These are phyloP conservation scores for Rhizopogon vesiculosus DNA, from an alignment of 768 basidiomycete species.

Conservation along the genomic window DNA sequence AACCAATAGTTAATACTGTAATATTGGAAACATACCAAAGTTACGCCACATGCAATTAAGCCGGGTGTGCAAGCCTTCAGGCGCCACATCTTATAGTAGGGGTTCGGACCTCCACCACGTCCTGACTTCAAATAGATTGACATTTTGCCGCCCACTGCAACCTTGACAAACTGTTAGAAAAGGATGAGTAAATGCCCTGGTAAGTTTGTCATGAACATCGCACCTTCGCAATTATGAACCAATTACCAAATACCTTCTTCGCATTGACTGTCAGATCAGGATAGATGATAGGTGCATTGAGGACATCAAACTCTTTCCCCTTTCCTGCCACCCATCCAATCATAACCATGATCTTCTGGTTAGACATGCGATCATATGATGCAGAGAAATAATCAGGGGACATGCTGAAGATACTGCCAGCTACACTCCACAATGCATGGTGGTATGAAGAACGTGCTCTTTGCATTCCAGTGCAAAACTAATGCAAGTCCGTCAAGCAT, in stretches of 20 bases:
- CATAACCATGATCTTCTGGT: not conserved
- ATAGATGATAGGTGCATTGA: not conserved
- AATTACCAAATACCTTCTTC: constrained; percentile 2
- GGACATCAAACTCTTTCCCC: not conserved
- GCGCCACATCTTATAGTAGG: not conserved
- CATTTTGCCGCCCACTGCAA: not conserved
- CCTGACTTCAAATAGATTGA: not conserved
- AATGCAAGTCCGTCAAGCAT: not conserved
- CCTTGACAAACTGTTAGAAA: constrained; percentile 2
- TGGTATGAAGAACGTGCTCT: not conserved
- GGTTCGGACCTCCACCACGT: not conserved
- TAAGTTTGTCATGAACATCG: not conserved
- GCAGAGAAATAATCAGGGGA: not conserved
- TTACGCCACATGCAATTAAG: not conserved
- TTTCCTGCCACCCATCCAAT: not conserved
- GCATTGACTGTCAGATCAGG: not conserved
- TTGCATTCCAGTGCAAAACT: not conserved
- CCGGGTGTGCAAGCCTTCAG: not conserved
- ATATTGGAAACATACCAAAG: not conserved
- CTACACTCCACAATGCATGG: not conserved
- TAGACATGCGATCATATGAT: not conserved
- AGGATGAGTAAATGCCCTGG: not conserved
- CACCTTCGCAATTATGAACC: not conserved
- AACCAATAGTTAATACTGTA: not conserved
- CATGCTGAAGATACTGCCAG: not conserved